phyloP scores from a whole-genome alignment of 164 flowering plant genomes.

The Paratinospora sagittata region DNA sequence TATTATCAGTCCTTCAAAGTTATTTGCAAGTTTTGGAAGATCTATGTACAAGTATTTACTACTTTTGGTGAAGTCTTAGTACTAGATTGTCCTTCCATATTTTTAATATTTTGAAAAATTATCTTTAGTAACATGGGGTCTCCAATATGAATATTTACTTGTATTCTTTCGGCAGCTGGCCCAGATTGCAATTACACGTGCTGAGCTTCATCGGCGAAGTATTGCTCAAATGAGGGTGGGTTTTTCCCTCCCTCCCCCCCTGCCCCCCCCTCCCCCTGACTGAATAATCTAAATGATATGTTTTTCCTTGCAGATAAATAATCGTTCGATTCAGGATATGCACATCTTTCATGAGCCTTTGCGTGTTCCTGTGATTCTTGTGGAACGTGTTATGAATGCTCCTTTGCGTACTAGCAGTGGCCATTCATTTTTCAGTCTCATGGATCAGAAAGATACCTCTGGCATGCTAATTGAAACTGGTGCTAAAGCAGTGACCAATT shows the following conservation, averaged over 20 bases:
- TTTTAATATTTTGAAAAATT: neutral
- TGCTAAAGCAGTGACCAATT: conserved; percentile 26
- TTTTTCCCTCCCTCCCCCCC: too few relatives aligned
- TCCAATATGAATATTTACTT: conserved; percentile 6
- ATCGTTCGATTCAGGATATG: conserved; percentile 85
- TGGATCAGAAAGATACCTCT: conserved; percentile 37
- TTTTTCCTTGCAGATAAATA: conserved; percentile 65
- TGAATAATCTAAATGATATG: conserved; percentile 3
- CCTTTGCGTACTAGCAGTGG: conserved; percentile 55
- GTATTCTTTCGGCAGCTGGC: conserved; percentile 53
- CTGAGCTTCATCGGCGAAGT: conserved; percentile 92
- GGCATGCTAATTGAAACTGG: conserved; percentile 23
- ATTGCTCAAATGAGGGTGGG: conserved; percentile 91
- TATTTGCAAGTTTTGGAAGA: too few relatives aligned
- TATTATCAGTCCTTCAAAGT: conserved; percentile 1
- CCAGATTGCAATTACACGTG: conserved; percentile 68
- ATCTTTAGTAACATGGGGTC: neutral
- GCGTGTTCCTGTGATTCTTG: conserved; percentile 65
- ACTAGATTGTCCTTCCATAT: conserved; percentile 2
- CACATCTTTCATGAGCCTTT: conserved; percentile 83
- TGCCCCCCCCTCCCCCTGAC: too few relatives aligned
- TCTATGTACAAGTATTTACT: neutral
- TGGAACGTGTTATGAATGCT: conserved; percentile 77
- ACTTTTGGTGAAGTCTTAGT: neutral
- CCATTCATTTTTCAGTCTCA: conserved; percentile 42